Conservation (phyloP, 73 alveolate species). For the Tetrahymena elliotti region DNA sequence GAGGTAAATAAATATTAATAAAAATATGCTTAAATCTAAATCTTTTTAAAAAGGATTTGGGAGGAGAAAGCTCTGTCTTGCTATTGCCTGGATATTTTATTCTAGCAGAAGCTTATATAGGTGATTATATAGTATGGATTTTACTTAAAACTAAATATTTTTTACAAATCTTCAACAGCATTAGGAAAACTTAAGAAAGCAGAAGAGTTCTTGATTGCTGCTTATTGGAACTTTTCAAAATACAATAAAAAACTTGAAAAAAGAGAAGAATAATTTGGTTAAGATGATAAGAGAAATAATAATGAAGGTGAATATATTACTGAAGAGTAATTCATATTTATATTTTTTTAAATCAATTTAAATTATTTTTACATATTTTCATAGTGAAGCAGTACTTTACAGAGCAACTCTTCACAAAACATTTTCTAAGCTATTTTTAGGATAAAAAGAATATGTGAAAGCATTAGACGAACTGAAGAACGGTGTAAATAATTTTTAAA, state of each 20-base stretch:
- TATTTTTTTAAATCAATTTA: neutral
- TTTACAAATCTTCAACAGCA: neutral
- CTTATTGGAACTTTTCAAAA: slow-evolving; percentile 68
- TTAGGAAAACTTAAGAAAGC: slow-evolving; percentile 64
- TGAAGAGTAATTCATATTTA: slow-evolving; percentile 9
- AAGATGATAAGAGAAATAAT: slow-evolving; percentile 46
- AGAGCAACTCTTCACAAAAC: slow-evolving; percentile 69
- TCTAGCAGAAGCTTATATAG: slow-evolving; percentile 58
- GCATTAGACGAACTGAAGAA: slow-evolving; percentile 59
- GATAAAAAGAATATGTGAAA: slow-evolving; percentile 59
- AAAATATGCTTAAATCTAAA: neutral
- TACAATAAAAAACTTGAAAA: slow-evolving; percentile 23
- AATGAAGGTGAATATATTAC: slow-evolving; percentile 36
- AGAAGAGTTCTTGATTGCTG: slow-evolving; percentile 70
- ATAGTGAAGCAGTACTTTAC: slow-evolving; percentile 45
- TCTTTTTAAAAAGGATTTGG: neutral
- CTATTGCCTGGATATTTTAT: slow-evolving; percentile 75
- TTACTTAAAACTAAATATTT: neutral
- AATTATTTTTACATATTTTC: neutral
- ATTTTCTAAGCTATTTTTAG: slow-evolving; percentile 62
- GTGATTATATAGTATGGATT: neutral
- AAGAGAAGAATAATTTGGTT: slow-evolving; percentile 49
- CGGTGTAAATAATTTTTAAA: neutral
- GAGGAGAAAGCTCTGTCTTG: slow-evolving; percentile 62
- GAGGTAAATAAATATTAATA: neutral